Percentiles rank a stretch among this genome's conserved stretches.
Evolutionary conservation across 805 yeast genomes (phyloP).

Genomic region (Isabelozyma pseudorhagii): DNA sequence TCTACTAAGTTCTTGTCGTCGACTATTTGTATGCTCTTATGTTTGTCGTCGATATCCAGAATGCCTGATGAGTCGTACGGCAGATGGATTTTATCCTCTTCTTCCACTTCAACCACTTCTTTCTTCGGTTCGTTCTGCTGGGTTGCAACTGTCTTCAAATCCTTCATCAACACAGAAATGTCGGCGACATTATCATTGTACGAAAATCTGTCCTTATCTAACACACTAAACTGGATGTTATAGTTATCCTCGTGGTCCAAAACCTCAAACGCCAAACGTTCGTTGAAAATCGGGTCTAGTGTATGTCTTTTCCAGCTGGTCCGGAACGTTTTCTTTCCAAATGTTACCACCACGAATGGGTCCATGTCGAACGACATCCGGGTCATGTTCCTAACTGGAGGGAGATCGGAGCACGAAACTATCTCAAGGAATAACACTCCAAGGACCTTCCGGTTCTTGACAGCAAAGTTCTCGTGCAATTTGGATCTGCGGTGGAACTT

Average conservation of each 20-base stretch:
- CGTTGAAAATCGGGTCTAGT: slow-evolving; percentile 77
- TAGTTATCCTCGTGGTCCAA: slow-evolving; percentile 61
- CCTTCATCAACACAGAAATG: slow-evolving; percentile 53
- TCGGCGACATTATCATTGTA: slow-evolving; percentile 80
- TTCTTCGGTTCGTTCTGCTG: neutral
- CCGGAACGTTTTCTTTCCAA: slow-evolving; percentile 83
- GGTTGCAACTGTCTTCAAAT: slow-evolving; percentile 39
- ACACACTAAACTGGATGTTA: slow-evolving; percentile 64
- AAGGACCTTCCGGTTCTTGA: slow-evolving; percentile 37
- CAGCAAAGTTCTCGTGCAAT: slow-evolving; percentile 25
- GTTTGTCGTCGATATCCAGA: slow-evolving; percentile 1
- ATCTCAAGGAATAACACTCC: slow-evolving; percentile 83
- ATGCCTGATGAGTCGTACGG: neutral
- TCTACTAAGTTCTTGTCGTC: slow-evolving; percentile 31
- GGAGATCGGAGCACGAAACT: slow-evolving; percentile 69
- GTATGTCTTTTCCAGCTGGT: slow-evolving; percentile 84
- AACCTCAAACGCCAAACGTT: slow-evolving; percentile 76
- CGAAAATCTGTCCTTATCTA: slow-evolving; percentile 83
- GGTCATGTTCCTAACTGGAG: slow-evolving; percentile 68
- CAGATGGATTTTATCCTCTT: slow-evolving; percentile 3
- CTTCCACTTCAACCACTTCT: neutral
- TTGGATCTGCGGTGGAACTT: slow-evolving; percentile 2
- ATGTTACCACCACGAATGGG: slow-evolving; percentile 89
- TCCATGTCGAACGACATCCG: slow-evolving; percentile 91
- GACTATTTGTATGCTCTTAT: slow-evolving; percentile 2